Evolutionary conservation across 805 yeast genomes (phyloP).

Genomic region (Ogataea naganishii): DNA sequence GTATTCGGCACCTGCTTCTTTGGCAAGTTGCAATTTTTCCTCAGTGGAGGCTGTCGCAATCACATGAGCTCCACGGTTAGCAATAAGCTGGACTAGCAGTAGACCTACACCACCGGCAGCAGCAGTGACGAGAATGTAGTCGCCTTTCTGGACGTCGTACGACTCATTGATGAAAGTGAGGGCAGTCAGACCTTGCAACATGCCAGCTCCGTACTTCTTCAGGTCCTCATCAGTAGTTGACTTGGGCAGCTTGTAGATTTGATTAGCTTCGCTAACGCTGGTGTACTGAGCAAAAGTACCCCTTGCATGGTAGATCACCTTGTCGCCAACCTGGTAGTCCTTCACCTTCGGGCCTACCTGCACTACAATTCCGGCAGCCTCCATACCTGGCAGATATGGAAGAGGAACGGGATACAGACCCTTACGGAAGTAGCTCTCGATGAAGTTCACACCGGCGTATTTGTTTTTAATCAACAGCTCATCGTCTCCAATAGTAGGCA

Average conservation of each 20-base stretch:
- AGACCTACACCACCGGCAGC: constrained; percentile 96
- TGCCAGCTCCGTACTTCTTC: constrained; percentile 49
- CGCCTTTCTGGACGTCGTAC: constrained; percentile 59
- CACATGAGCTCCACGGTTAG: constrained; percentile 61
- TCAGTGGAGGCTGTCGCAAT: constrained; percentile 80
- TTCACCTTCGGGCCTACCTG: constrained; percentile 53
- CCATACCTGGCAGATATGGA: constrained; percentile 67
- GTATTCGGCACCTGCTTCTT: constrained; percentile 68
- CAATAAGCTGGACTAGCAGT: constrained; percentile 55
- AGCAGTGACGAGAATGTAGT: constrained; percentile 72
- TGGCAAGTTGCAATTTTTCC: constrained; percentile 61
- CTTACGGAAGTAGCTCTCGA: constrained; percentile 74
- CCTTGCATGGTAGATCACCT: constrained; percentile 46
- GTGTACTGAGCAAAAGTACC: constrained; percentile 71
- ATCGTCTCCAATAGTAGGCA: constrained; percentile 45
- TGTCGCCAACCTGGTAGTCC: constrained; percentile 57
- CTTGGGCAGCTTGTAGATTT: constrained; percentile 42
- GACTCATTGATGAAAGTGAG: constrained; percentile 61
- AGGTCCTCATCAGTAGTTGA: constrained; percentile 38
- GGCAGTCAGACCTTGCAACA: constrained; percentile 75
- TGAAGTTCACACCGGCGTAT: constrained; percentile 75
- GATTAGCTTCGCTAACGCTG: no score
- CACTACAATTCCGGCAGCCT: constrained; percentile 62
- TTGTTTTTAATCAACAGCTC: constrained; percentile 67
- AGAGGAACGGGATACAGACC: constrained; percentile 59